Percentiles rank a stretch among this genome's conserved stretches.
phyloP scores from a whole-genome alignment of 1,284 basidiomycete genomes.

The Microbotryomycetes sp. region DNA sequence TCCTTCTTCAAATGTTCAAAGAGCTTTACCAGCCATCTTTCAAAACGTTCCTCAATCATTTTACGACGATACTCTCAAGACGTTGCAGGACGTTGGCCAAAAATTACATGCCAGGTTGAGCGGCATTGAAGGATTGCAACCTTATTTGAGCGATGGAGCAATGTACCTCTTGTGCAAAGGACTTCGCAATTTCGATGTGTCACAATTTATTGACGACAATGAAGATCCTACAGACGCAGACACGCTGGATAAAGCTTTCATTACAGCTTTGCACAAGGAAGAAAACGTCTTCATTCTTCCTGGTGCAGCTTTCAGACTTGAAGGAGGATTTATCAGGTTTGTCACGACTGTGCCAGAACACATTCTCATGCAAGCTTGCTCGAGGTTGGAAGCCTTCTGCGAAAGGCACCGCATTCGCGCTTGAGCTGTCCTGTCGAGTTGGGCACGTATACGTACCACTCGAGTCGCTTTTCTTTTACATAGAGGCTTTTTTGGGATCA shows the following conservation, averaged over 20 bases:
- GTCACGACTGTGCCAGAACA: conserved; percentile 41
- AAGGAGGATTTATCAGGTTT: conserved; percentile 40
- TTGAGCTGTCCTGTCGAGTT: neutral
- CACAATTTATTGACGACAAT: conserved; percentile 23
- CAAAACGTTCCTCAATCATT: conserved; percentile 39
- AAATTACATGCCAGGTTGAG: conserved; percentile 36
- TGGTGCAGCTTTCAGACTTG: conserved; percentile 39
- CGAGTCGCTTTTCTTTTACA: too few relatives aligned
- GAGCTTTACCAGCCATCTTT: conserved; percentile 41
- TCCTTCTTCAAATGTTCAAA: conserved; percentile 42
- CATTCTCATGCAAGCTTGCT: conserved; percentile 40
- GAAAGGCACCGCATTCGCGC: conserved; percentile 38
- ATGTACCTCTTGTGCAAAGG: conserved; percentile 37
- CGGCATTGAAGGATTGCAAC: conserved; percentile 38
- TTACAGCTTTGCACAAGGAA: conserved; percentile 40
- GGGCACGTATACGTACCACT: too few relatives aligned
- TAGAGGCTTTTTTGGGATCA: too few relatives aligned
- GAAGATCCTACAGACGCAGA: neutral
- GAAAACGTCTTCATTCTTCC: conserved; percentile 43
- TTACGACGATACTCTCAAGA: conserved; percentile 39
- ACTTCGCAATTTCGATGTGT: conserved; percentile 30
- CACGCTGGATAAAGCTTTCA: conserved; percentile 36
- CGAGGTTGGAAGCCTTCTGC: conserved; percentile 41
- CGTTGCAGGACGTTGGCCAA: conserved; percentile 38
- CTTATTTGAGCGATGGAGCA: conserved; percentile 39